Conservation (phyloP, 2,329 filamentous ascomycete genomes). For the Xylaria hypoxylon region DNA sequence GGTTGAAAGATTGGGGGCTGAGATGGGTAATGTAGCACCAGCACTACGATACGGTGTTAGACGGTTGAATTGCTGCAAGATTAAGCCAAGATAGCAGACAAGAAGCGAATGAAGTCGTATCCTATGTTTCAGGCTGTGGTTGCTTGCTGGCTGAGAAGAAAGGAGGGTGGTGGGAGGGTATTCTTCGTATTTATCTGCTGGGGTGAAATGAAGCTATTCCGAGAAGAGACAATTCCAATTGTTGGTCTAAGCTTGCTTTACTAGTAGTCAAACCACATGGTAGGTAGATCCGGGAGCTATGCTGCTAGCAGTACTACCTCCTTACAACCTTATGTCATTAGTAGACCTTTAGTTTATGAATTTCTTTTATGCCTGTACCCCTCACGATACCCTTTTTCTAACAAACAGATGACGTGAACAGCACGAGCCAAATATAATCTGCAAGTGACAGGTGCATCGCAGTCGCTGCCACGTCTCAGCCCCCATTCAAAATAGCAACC, state of each 20-base stretch:
- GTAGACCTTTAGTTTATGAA: too few species aligned
- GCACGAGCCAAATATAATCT: not conserved
- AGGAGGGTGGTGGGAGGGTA: not conserved
- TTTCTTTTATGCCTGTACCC: too few species aligned
- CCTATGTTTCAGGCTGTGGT: not conserved
- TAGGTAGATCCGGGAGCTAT: not conserved
- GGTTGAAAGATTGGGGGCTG: conserved; percentile 6
- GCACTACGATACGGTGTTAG: not conserved
- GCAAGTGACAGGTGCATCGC: conserved; percentile 15
- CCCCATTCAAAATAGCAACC: conserved; percentile 11
- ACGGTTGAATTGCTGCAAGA: not conserved
- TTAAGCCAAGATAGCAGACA: not conserved
- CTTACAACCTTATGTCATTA: too few species aligned
- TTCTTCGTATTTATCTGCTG: conserved; percentile 3
- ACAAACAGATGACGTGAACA: not conserved
- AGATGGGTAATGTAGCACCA: not conserved
- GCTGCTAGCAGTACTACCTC: too few species aligned
- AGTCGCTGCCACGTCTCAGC: conserved; percentile 17
- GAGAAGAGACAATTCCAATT: conserved; percentile 1
- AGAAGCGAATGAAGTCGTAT: not conserved
- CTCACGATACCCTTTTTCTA: too few species aligned
- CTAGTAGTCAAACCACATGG: too few species aligned
- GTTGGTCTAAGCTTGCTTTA: conserved; percentile 2
- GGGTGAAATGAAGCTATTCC: conserved; percentile 6
- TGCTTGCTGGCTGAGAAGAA: not conserved